These are phyloP conservation scores for Casuarina glauca DNA, from an alignment of 306 rosid species.

Conservation along the genomic window DNA sequence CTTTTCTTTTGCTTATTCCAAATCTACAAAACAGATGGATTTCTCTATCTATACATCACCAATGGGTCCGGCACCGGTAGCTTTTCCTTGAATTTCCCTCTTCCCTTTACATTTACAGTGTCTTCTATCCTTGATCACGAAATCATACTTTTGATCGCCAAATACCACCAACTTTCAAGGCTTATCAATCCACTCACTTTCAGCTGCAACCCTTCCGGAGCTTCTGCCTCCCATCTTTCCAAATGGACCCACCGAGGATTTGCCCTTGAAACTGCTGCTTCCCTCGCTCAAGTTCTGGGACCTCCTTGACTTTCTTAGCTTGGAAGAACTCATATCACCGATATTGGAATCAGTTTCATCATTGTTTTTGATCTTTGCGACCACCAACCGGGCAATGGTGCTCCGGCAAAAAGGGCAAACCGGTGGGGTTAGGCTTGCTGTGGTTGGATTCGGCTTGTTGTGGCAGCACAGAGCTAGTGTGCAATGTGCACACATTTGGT, in stretches of 20 bases:
- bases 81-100: conserved; percentile 29
- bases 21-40: conserved; percentile 39
- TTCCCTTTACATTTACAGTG: conserved; percentile 25
- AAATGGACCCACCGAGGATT: conserved; percentile 58
- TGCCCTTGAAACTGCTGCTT: conserved; percentile 85
- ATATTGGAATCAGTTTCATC: conserved; percentile 54
- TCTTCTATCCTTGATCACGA: conserved; percentile 12
- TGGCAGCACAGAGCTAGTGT: conserved; percentile 92
- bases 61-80: conserved; percentile 36
- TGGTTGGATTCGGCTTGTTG: conserved; percentile 78
- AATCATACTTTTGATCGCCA: conserved; percentile 28
- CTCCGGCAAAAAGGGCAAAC: conserved; percentile 97
- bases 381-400: conserved; percentile 54
- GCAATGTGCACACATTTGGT: conserved; percentile 98
- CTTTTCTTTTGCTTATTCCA: conserved; percentile 47
- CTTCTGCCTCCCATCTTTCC: conserved; percentile 73
- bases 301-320: conserved; percentile 59
- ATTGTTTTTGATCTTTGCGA: conserved; percentile 45
- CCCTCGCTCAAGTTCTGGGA: conserved; percentile 67
- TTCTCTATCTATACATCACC: conserved; percentile 26
- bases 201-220: conserved; percentile 68
- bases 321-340: conserved; percentile 52
- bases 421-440: conserved; percentile 64
- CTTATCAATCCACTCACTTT: conserved; percentile 68
- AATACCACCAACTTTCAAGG: conserved; percentile 37